These are phyloP conservation scores for Metschnikowia continentalis DNA, from an alignment of 805 yeast genomes.

Conservation along the genomic window DNA sequence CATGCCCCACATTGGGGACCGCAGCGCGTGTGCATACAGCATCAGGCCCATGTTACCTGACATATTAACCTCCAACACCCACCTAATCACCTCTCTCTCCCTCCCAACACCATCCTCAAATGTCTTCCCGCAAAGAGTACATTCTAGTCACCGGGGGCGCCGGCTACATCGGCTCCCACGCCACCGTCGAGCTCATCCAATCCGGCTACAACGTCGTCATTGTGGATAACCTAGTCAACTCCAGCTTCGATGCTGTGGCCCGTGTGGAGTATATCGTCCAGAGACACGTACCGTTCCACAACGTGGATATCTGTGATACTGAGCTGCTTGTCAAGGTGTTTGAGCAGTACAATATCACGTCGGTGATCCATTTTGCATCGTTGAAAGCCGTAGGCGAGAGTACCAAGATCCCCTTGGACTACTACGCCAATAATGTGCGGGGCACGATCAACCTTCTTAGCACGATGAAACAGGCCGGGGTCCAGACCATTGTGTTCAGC, in stretches of 20 bases:
- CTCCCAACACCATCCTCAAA: neutral
- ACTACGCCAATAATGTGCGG: constrained; percentile 62
- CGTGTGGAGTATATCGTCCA: constrained; percentile 55
- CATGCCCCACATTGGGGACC: neutral
- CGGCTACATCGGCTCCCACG: constrained; percentile 83
- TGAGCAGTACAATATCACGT: constrained; percentile 43
- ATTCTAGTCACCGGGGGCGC: constrained; percentile 82
- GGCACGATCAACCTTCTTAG: constrained; percentile 61
- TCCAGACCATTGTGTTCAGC: constrained; percentile 60
- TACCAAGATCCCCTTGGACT: constrained; percentile 58
- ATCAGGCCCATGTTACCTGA: neutral
- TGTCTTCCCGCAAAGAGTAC: constrained; percentile 16
- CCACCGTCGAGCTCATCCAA: constrained; percentile 58
- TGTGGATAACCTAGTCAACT: constrained; percentile 65
- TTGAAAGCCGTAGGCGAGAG: constrained; percentile 83
- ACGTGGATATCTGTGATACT: constrained; percentile 54
- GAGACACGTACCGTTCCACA: constrained; percentile 48
- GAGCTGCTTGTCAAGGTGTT: constrained; percentile 47
- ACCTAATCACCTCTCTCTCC: neutral
- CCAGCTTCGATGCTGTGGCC: constrained; percentile 61
- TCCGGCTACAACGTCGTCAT: constrained; percentile 68
- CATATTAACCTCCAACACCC: neutral
- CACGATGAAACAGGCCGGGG: constrained; percentile 44
- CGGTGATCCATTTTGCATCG: constrained; percentile 79
- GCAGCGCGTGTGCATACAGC: neutral